phyloP scores from a whole-genome alignment of 495 filamentous ascomycete species.

The Tuber brumale region DNA sequence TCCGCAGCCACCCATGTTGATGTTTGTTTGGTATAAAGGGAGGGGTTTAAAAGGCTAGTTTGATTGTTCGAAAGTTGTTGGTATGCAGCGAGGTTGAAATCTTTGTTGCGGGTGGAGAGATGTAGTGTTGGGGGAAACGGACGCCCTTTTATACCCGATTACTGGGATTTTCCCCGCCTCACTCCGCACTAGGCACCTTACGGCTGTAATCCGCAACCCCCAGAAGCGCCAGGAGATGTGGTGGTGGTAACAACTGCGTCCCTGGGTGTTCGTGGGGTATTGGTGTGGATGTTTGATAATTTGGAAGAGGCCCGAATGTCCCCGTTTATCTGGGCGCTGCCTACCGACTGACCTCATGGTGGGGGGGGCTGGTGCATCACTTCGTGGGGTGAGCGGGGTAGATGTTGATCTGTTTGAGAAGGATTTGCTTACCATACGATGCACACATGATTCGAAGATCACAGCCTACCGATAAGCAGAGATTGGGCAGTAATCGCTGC shows the following conservation, averaged over 20 bases:
- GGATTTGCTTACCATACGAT: background rate
- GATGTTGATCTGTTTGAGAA: background rate
- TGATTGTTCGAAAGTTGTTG: conserved; percentile 11
- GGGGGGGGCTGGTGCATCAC: background rate
- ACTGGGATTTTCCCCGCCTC: background rate
- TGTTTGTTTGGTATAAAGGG: background rate
- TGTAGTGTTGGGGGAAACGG: background rate
- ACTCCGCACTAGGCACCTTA: background rate
- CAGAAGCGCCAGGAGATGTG: background rate
- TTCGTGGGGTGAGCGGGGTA: conserved; percentile 1
- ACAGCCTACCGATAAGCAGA: background rate
- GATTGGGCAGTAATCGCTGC: background rate
- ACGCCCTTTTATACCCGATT: conserved; percentile 18
- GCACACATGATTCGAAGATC: background rate
- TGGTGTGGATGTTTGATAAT: background rate
- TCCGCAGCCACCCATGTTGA: conserved; percentile 25
- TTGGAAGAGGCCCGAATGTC: background rate
- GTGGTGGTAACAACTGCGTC: background rate
- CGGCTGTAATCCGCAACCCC: background rate
- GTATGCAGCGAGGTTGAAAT: conserved; percentile 3
- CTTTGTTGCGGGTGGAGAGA: conserved; percentile 7
- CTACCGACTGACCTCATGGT: background rate
- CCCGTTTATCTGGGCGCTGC: background rate
- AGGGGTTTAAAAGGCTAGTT: conserved; percentile 2
- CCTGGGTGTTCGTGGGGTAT: background rate